Evolutionary conservation across 768 basidiomycete genomes (phyloP).

Genomic region (Leucocoprinus leucothites): DNA sequence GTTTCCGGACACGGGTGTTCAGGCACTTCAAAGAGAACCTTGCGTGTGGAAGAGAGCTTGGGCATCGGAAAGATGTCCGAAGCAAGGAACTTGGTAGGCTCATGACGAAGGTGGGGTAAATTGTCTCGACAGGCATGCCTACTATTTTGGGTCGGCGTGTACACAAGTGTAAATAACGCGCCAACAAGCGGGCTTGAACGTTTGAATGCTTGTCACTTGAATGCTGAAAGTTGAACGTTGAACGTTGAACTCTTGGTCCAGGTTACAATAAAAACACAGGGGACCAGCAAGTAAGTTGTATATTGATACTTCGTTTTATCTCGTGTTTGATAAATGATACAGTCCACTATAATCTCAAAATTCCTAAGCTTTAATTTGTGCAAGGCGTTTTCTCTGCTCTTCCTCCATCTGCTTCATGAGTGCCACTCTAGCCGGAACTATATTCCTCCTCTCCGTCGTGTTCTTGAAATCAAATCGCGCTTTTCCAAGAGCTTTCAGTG

Average conservation of each 20-base stretch:
- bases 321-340: too few species aligned
- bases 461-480: constrained; percentile 43
- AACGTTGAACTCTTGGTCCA: too few species aligned
- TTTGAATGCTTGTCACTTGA: too few species aligned
- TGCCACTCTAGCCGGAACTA: constrained; percentile 45
- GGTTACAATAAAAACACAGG: too few species aligned
- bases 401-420: constrained; percentile 46
- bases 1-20: constrained; percentile 20
- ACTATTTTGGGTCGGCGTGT: constrained; percentile 7
- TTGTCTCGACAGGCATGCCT: not conserved
- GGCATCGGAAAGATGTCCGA: constrained; percentile 3
- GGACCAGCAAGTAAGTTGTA: too few species aligned
- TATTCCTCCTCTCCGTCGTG: constrained; percentile 41
- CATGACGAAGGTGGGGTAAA: constrained; percentile 16
- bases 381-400: constrained; percentile 43
- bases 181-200: not conserved
- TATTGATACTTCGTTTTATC: too few species aligned
- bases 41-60: not conserved
- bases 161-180: constrained; percentile 24
- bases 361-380: constrained; percentile 1
- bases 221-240: too few species aligned
- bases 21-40: not conserved
- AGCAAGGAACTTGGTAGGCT: constrained; percentile 11
- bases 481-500: constrained; percentile 48
- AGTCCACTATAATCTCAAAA: too few species aligned